These are phyloP conservation scores for Aspergillus sclerotioniger DNA, from an alignment of 495 filamentous ascomycete species.

Conservation along the genomic window DNA sequence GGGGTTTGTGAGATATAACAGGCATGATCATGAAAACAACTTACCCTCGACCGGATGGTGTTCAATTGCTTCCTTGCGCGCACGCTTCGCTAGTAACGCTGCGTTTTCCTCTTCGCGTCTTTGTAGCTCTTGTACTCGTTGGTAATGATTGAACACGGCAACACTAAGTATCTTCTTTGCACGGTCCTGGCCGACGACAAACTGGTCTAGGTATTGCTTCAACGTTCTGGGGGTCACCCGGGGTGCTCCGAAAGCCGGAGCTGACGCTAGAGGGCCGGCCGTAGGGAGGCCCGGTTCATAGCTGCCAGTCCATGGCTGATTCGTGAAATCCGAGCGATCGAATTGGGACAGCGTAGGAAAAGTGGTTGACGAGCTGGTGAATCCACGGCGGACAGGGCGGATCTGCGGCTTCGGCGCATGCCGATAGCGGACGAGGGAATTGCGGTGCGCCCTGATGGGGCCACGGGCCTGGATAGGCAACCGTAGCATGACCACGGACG, in stretches of 20 bases:
- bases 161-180: constrained; percentile 94
- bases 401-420: constrained; percentile 6
- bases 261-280: constrained; percentile 53
- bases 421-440: constrained; percentile 23
- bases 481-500: constrained; percentile 24
- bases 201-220: constrained; percentile 91
- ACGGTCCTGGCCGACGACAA: constrained; percentile 92
- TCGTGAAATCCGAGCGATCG: constrained; percentile 60
- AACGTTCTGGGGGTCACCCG: constrained; percentile 76
- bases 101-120: constrained; percentile 76
- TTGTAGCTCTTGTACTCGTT: constrained; percentile 73
- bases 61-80: constrained; percentile 48
- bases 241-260: constrained; percentile 61
- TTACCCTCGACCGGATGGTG: constrained; percentile 58
- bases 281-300: constrained; percentile 74
- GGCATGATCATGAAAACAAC: constrained; percentile 9
- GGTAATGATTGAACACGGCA: constrained; percentile 97
- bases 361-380: constrained; percentile 34
- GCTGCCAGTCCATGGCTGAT: constrained; percentile 65
- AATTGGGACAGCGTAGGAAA: constrained; percentile 52
- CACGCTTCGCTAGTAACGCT: constrained; percentile 52
- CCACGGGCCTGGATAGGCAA: constrained; percentile 19
- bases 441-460: constrained; percentile 16
- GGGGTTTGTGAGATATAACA: background rate
- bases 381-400: constrained; percentile 17